phyloP scores from a whole-genome alignment of 805 yeast species.

The Nakazawaea pomicola region DNA sequence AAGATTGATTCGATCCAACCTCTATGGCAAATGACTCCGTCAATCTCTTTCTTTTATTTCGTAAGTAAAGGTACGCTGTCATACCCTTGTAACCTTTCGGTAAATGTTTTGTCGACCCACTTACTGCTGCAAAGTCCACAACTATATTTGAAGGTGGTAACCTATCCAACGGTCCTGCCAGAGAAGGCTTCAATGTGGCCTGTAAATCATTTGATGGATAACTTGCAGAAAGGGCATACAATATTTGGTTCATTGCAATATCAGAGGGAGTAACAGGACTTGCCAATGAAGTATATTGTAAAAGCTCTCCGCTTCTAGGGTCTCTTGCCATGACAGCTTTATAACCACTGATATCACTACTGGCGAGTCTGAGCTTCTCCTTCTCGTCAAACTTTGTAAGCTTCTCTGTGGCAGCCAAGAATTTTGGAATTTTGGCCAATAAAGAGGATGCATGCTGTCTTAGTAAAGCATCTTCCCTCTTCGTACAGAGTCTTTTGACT shows the following conservation, averaged over 20 bases:
- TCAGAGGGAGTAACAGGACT: slow-evolving; percentile 36
- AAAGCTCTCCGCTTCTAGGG: slow-evolving; percentile 51
- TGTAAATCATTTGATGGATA: slow-evolving; percentile 47
- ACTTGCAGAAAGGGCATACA: slow-evolving; percentile 67
- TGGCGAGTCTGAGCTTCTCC: slow-evolving; percentile 17
- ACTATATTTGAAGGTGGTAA: slow-evolving; percentile 61
- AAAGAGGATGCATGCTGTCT: slow-evolving; percentile 47
- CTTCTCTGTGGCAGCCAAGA: slow-evolving; percentile 41
- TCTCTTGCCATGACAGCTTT: slow-evolving; percentile 67
- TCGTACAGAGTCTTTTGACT: slow-evolving; percentile 44
- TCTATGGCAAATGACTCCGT: slow-evolving; percentile 78
- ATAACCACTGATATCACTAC: slow-evolving; percentile 40
- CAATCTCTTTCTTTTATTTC: slow-evolving; percentile 57
- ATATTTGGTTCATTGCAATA: slow-evolving; percentile 63
- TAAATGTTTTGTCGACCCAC: slow-evolving; percentile 49
- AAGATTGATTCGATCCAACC: slow-evolving; percentile 51
- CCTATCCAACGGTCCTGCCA: slow-evolving; percentile 40
- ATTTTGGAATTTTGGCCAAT: slow-evolving; percentile 56
- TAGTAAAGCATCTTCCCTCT: slow-evolving; percentile 43
- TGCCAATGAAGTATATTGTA: slow-evolving; percentile 27
- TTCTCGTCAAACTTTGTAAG: slow-evolving; percentile 24
- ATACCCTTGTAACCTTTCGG: slow-evolving; percentile 69
- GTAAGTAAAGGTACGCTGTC: slow-evolving; percentile 66
- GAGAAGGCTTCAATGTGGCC: slow-evolving; percentile 37
- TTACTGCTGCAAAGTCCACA: slow-evolving; percentile 71